Evolutionary conservation across 1,284 basidiomycete genomes (phyloP), one percentile per base, ranked within the genome.

Genomic region (Bjerkandera adusta): DNA sequence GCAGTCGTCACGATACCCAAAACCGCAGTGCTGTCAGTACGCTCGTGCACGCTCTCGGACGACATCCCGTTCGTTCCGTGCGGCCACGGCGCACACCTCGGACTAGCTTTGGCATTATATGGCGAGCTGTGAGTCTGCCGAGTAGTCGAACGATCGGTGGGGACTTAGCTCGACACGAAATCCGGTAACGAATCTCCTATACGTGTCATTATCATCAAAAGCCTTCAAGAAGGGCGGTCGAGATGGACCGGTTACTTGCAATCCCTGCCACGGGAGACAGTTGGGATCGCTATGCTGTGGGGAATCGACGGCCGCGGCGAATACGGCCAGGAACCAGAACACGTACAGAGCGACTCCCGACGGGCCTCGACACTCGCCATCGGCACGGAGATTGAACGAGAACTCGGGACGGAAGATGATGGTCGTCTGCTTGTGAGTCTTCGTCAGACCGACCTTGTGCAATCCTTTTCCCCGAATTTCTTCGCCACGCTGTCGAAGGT

Each of bases 281-380:
- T 83, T 16, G 76, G 79, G 41, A 71, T 89, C 34, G 83, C 83
- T 32, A 54, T 83, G 21, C 77, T 89, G 53, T 90, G 88, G 88
- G 67, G 64, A 43, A 44, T 40, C 34, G 57, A 67, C 45, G 52
- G 51, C 26, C 45, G 61, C 30, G 76, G 81, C 53, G 65, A 59
- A 33, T 41, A 49, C 49, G 27, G 68, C 61, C 54, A 38, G 39
- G 30, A 39, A 42, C 20, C 18, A 45, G 41, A 39, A 36, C n/a
- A n/a, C 18, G 43, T 22, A 15, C 18, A 26, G 24, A 21, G 42
- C 13, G 51, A 55, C 33, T 24, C 22, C 16, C 32, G 45, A 36
- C 41, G 37, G 13, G 59, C 60, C 3, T 38, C 42, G 4, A n/a
- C 24, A 1, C 63, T 61, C 57, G 47, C 60, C 10, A 30, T 43